Base-by-base conservation (phyloP, 345 rosid genomes). In the Corchorus capsularis region DNA sequence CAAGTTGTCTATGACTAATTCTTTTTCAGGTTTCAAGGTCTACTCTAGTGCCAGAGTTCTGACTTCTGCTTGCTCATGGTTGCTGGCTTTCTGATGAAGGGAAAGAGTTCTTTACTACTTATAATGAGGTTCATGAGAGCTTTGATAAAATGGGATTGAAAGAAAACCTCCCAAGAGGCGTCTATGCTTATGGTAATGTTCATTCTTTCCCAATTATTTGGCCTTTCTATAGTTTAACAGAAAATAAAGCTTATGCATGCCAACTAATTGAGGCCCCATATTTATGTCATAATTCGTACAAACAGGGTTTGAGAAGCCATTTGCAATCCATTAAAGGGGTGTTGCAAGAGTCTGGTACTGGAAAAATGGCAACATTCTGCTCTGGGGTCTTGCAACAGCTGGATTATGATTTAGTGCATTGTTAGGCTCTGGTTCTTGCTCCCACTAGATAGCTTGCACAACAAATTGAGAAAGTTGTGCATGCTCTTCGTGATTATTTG, bases 71-170 rank as follows among this genome's bases (percentile, higher is more conserved):
- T 56, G 35, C 27, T 47, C 46, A 3, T 76, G 20, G 71, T 69
- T 69, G 60, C 45, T 84, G 89, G 8, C 78, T 85, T 49, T 62
- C 78, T 68, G 87, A 80, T 11, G 83, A 85, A 43, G 86, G 83
- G 15, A 76, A 80, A 22, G 84, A 84, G 45, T 84, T 82, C 73
- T 86, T 86, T 72, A 79, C 83, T 14, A 47, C 84, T 0, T 86
- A 81, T 46, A 86, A 86, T 55, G 89, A 88, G 53, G 87, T 82
- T 35, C 76, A 76, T 70, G 87, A 87, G 11, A 87, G 78, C 69
- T 87, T 87, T 63, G 91, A 87, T 76, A 63, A 71, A n/a, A 87
- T 85, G 89, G 86, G 86, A 16, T 71, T 85, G 75, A 72, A 80
- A 73, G 86, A 83, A 76, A 85, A 85, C 68, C 89, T 87, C 50